These are phyloP conservation scores for Pistacia integerrima DNA, from an alignment of 345 rosid genomes.

Conservation along the genomic window DNA sequence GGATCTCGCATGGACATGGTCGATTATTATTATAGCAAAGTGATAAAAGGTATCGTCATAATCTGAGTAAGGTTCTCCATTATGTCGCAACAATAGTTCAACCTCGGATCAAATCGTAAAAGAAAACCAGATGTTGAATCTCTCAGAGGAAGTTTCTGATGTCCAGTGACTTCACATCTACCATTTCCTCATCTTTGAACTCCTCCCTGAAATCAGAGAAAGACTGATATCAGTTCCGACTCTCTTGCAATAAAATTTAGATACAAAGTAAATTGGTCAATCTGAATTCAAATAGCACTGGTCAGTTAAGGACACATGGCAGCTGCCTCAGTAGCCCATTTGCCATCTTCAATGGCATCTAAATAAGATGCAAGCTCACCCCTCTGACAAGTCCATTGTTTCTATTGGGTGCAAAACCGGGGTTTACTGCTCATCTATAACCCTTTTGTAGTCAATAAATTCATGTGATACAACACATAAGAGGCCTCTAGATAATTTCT, in stretches of 20 bases:
- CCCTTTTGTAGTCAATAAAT: no score
- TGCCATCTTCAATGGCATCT: not conserved
- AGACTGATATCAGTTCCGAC: not conserved
- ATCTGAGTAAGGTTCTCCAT: not conserved
- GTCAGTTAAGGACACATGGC: not conserved
- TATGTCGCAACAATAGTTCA: not conserved
- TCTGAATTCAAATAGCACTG: no score
- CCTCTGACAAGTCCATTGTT: not conserved
- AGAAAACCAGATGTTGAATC: slow-evolving; percentile 2
- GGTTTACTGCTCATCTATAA: no score
- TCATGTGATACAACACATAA: no score
- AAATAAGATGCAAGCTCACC: not conserved
- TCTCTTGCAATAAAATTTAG: not conserved
- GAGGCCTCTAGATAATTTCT: no score
- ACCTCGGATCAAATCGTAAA: slow-evolving; percentile 7
- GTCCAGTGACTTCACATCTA: slow-evolving; percentile 86
- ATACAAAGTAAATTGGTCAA: no score
- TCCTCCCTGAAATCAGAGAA: slow-evolving; percentile 68
- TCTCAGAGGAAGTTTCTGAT: slow-evolving; percentile 80
- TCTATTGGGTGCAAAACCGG: no score
- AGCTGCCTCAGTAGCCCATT: not conserved
- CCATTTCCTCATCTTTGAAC: slow-evolving; percentile 80
- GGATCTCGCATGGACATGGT: slow-evolving; percentile 14
- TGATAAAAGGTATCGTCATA: slow-evolving; percentile 15
- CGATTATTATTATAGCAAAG: slow-evolving; percentile 29